Evolutionary conservation across 139 green algal species (phyloP).

Genomic region (Chlamydomonas sp.): DNA sequence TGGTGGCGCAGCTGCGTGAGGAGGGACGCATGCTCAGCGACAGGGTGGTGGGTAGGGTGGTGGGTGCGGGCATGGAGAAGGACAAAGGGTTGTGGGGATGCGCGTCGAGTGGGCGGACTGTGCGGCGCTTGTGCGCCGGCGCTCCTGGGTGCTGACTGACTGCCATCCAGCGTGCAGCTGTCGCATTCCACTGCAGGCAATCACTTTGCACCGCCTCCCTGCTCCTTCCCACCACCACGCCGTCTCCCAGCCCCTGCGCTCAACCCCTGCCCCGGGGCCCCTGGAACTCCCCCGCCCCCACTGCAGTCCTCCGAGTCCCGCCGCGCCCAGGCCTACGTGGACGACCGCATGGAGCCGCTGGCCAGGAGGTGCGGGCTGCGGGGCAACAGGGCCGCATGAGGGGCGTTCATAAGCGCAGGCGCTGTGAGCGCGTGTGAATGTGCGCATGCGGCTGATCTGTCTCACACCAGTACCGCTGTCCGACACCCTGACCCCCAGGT

Average conservation of each 20-base stretch:
- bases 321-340: conserved; percentile 15
- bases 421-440: no score
- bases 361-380: no score
- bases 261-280: not conserved
- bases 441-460: no score
- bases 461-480: no score
- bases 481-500: no score
- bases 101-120: not conserved
- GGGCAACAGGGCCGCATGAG: no score
- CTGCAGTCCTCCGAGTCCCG: not conserved
- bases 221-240: not conserved
- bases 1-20: conserved; percentile 21
- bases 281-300: no score
- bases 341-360: conserved; percentile 28
- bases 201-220: not conserved
- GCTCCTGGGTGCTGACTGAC: not conserved
- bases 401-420: no score
- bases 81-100: not conserved
- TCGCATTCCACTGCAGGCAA: not conserved
- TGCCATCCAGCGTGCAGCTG: not conserved
- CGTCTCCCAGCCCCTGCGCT: not conserved
- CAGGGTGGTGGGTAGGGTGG: not conserved
- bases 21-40: conserved; percentile 16
- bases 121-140: not conserved
- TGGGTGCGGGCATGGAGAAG: not conserved